phyloP scores from a whole-genome alignment of 192 early-diverging fungal species.

The Mortierella claussenii region DNA sequence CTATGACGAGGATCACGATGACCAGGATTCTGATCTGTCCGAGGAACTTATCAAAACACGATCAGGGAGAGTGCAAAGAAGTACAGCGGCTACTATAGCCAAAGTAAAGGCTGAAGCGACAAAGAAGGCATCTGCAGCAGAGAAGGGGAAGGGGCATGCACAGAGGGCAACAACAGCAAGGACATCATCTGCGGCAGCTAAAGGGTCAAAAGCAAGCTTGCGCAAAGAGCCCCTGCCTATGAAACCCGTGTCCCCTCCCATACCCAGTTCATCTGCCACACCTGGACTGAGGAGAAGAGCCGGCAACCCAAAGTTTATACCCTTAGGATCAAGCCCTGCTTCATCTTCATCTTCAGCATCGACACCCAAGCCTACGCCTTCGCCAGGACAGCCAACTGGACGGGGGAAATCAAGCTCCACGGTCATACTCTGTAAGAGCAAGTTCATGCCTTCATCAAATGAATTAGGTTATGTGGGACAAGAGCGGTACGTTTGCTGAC shows the following conservation, averaged over 20 bases:
- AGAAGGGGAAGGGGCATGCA: constrained; percentile 1
- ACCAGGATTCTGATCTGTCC: constrained; percentile 7
- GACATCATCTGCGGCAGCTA: too few species aligned
- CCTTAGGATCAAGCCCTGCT: constrained; percentile 1
- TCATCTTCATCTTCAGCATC: constrained; percentile 21
- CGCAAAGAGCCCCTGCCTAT: background rate
- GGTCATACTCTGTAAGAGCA: background rate
- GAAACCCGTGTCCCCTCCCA: background rate
- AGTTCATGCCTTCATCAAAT: too few species aligned
- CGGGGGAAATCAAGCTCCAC: background rate
- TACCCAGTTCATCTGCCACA: background rate
- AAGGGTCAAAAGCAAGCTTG: background rate
- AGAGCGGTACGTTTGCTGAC: too few species aligned
- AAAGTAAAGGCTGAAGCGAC: background rate
- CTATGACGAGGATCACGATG: constrained; percentile 3
- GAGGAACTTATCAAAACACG: background rate
- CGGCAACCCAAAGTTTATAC: constrained; percentile 10
- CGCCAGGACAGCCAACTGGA: background rate
- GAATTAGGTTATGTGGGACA: too few species aligned
- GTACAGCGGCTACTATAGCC: background rate
- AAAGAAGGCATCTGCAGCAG: background rate
- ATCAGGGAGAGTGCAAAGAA: constrained; percentile 1
- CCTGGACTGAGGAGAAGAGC: constrained; percentile 10
- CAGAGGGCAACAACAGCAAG: background rate
- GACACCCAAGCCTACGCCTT: background rate